These are phyloP conservation scores for Saccharomyces hybrid DNA, from an alignment of 1,139 yeast genomes.

Conservation along the genomic window DNA sequence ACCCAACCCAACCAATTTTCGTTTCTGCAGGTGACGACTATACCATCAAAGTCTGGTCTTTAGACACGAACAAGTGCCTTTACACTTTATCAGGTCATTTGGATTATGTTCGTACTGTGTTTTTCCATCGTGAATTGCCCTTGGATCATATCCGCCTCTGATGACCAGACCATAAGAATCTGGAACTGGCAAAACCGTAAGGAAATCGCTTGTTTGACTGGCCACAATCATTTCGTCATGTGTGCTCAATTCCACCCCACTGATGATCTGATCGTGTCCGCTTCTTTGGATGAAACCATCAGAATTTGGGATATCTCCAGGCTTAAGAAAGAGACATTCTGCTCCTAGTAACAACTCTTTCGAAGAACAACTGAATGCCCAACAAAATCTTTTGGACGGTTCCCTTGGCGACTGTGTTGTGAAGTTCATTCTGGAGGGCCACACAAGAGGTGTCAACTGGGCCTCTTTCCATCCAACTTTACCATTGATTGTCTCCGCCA, in stretches of 20 bases:
- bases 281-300: conserved; percentile 96
- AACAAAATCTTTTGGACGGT: conserved; percentile 75
- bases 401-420: conserved; percentile 95
- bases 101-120: conserved; percentile 91
- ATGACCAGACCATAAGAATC: conserved; percentile 95
- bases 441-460: conserved; percentile 97
- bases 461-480: conserved; percentile 95
- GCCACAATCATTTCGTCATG: conserved; percentile 97
- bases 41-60: conserved; percentile 91
- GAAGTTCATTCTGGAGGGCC: conserved; percentile 94
- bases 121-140: conserved; percentile 92
- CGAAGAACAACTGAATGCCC: conserved; percentile 69
- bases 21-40: conserved; percentile 98
- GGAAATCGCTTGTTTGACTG: conserved; percentile 93
- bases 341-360: conserved; percentile 51
- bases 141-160: conserved; percentile 96
- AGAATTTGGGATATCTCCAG: conserved; percentile 98
- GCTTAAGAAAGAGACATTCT: conserved; percentile 89
- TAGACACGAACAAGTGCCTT: conserved; percentile 81
- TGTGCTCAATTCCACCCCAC: conserved; percentile 96
- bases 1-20: conserved; percentile 94
- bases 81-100: conserved; percentile 89
- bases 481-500: conserved; percentile 91
- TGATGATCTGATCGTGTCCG: conserved; percentile 89
- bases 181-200: conserved; percentile 99